These are phyloP conservation scores for Podospora tetraspora DNA, from an alignment of 495 filamentous ascomycete genomes.

Conservation along the genomic window DNA sequence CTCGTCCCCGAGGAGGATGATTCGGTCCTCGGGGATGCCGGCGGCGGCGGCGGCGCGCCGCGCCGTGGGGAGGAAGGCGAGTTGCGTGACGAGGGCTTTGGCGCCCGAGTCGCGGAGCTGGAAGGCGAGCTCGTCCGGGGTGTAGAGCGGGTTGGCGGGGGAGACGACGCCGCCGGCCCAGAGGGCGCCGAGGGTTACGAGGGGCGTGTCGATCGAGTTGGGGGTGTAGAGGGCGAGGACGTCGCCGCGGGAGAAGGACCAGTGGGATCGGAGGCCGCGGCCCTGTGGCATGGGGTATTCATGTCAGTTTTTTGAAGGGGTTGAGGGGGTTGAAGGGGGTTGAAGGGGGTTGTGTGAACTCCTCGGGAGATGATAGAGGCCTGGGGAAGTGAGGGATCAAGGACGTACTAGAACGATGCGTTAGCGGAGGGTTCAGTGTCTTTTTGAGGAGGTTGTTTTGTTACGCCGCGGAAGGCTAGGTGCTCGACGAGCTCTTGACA, in stretches of 20 bases:
- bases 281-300: conserved; percentile 25
- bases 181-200: conserved; percentile 68
- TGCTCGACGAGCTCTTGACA: too few species aligned
- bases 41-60: conserved; percentile 59
- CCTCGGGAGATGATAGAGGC: too few species aligned
- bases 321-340: too few species aligned
- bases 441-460: too few species aligned
- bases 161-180: conserved; percentile 81
- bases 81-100: conserved; percentile 68
- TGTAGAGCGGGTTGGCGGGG: conserved; percentile 86
- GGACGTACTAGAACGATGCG: too few species aligned
- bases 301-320: too few species aligned
- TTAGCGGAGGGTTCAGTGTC: too few species aligned
- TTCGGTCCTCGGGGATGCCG: conserved; percentile 59
- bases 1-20: conserved; percentile 76
- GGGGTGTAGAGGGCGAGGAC: conserved; percentile 65
- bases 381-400: too few species aligned
- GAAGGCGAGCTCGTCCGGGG: conserved; percentile 76
- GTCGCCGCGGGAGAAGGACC: conserved; percentile 77
- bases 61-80: conserved; percentile 55
- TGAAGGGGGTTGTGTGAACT: too few species aligned
- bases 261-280: conserved; percentile 63
- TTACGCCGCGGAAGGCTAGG: too few species aligned
- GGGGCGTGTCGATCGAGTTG: conserved; percentile 58
- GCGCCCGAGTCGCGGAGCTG: conserved; percentile 79